Evolutionary conservation across 768 basidiomycete genomes (phyloP).

Genomic region (Tulasnella sp.): DNA sequence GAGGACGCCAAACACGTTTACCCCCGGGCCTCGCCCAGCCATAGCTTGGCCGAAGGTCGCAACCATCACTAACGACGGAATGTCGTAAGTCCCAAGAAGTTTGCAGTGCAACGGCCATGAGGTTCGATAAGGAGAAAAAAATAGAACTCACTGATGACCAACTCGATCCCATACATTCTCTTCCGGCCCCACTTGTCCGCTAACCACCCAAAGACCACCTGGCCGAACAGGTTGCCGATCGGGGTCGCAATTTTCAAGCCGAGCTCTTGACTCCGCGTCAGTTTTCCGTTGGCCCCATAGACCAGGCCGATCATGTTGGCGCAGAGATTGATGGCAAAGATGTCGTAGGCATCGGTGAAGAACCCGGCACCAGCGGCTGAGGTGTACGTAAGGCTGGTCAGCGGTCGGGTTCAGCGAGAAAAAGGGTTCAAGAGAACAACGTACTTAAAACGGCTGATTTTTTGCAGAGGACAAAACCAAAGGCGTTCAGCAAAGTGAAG

Average conservation of each 20-base stretch:
- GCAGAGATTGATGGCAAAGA: conserved; percentile 37
- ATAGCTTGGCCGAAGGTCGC: conserved; percentile 40
- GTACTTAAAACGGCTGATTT: conserved; percentile 15
- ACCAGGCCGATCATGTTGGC: conserved; percentile 32
- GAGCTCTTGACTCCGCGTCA: conserved; percentile 34
- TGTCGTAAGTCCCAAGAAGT: conserved; percentile 22
- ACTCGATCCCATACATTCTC: conserved; percentile 46
- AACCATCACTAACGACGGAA: conserved; percentile 39
- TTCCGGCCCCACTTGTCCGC: conserved; percentile 41
- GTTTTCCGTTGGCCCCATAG: conserved; percentile 22
- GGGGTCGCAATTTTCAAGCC: conserved; percentile 42
- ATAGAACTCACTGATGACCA: conserved; percentile 32
- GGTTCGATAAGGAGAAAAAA: neutral
- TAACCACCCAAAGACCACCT: conserved; percentile 40
- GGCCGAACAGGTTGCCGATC: conserved; percentile 40
- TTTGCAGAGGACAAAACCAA: neutral
- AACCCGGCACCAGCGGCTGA: conserved; percentile 29
- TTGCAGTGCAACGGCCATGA: neutral
- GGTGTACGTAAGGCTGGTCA: conserved; percentile 13
- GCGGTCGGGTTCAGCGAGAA: neutral
- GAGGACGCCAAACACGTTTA: conserved; percentile 32
- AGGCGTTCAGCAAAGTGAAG: neutral
- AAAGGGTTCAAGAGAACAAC: neutral
- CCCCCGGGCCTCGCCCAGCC: conserved; percentile 35
- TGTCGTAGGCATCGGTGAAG: conserved; percentile 38